phyloP scores from a whole-genome alignment of 1,139 yeast species.

The Trichomonascaceae sp. region DNA sequence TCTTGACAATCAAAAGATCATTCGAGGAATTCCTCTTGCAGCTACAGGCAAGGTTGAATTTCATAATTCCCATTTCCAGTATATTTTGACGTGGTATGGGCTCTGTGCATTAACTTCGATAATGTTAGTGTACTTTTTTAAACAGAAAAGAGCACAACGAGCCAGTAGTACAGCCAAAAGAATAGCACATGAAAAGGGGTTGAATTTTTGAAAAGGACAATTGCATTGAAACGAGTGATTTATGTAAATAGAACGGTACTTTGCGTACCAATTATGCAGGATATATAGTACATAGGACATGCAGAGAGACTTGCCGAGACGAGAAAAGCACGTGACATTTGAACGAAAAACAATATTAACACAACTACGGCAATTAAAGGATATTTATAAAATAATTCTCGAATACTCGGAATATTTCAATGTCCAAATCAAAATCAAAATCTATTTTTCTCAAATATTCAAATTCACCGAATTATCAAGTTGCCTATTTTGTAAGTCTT shows the following conservation, averaged over 20 bases:
- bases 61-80: conserved; percentile 86
- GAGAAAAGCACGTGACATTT: too few relatives aligned
- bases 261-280: background rate
- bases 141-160: conserved; percentile 14
- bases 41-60: conserved; percentile 70
- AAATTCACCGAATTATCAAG: too few relatives aligned
- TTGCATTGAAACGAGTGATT: background rate
- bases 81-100: conserved; percentile 93
- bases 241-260: background rate
- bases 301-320: too few relatives aligned
- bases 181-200: conserved; percentile 7
- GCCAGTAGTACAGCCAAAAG: conserved; percentile 6
- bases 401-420: too few relatives aligned
- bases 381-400: too few relatives aligned
- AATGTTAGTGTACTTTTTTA: conserved; percentile 51
- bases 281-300: too few relatives aligned
- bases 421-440: too few relatives aligned
- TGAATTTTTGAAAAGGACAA: background rate
- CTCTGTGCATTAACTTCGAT: conserved; percentile 65
- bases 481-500: too few relatives aligned
- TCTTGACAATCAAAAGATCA: conserved; percentile 34
- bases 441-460: too few relatives aligned
- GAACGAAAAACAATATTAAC: too few relatives aligned
- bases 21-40: conserved; percentile 89
- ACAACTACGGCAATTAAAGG: too few relatives aligned